A percentile compares a stretch with the other conserved stretches of the same genome.
phyloP scores from a whole-genome alignment of 768 basidiomycete species.

The Tulasnella sp. region DNA sequence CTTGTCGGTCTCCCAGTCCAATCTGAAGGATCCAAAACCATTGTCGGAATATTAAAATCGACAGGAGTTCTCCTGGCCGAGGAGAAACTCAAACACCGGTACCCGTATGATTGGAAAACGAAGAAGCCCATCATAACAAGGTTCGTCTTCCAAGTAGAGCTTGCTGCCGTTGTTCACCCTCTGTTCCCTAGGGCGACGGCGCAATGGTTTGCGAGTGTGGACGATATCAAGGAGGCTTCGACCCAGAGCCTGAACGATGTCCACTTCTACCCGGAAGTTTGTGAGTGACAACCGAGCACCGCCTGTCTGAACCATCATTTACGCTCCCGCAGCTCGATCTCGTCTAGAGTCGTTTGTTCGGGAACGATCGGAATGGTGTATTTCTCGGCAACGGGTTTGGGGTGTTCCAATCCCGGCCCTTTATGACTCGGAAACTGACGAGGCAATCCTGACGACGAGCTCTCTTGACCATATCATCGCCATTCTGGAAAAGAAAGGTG shows the following conservation, averaged over 20 bases:
- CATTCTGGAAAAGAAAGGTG: slow-evolving; percentile 60
- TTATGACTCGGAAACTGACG: slow-evolving; percentile 48
- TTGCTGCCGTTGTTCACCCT: background rate
- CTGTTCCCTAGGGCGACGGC: slow-evolving; percentile 65
- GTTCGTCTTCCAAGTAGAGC: slow-evolving; percentile 32
- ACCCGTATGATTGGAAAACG: slow-evolving; percentile 96
- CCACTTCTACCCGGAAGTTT: slow-evolving; percentile 58
- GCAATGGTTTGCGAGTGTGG: slow-evolving; percentile 95
- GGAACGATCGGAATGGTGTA: slow-evolving; percentile 95
- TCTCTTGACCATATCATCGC: slow-evolving; percentile 64
- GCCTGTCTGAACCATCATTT: slow-evolving; percentile 2
- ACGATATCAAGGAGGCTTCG: slow-evolving; percentile 66
- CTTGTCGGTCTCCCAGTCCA: slow-evolving; percentile 65
- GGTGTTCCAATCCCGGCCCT: slow-evolving; percentile 92
- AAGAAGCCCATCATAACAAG: slow-evolving; percentile 82
- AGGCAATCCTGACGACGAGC: slow-evolving; percentile 48
- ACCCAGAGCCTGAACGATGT: slow-evolving; percentile 56
- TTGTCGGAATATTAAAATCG: slow-evolving; percentile 48
- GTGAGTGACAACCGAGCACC: slow-evolving; percentile 33
- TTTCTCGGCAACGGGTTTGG: slow-evolving; percentile 95
- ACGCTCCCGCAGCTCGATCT: slow-evolving; percentile 47
- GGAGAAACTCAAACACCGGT: slow-evolving; percentile 68
- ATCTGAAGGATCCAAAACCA: slow-evolving; percentile 50
- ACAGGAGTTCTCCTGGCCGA: slow-evolving; percentile 46
- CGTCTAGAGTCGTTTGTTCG: slow-evolving; percentile 79